These are phyloP conservation scores for Parastagonospora nodorum DNA, from an alignment of 2,329 filamentous ascomycete genomes.

Conservation along the genomic window DNA sequence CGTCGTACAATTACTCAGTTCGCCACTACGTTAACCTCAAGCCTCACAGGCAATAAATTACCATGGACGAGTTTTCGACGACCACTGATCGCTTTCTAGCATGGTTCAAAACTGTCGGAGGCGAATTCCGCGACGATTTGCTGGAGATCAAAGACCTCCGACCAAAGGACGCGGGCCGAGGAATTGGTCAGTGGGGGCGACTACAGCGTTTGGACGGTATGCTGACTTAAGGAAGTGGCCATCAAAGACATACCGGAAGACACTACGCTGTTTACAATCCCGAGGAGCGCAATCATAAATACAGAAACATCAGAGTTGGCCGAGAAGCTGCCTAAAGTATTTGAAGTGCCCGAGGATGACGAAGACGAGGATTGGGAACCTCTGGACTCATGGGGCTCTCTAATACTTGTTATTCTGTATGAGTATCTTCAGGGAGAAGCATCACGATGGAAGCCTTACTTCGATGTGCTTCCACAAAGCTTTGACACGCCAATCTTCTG, in stretches of 20 bases:
- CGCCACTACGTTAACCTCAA: not conserved
- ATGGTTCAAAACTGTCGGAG: slow-evolving; percentile 28
- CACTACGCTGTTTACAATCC: slow-evolving; percentile 25
- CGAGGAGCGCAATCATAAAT: slow-evolving; percentile 26
- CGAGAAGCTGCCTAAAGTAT: slow-evolving; percentile 18
- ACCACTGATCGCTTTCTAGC: slow-evolving; percentile 19
- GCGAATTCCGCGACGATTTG: slow-evolving; percentile 26
- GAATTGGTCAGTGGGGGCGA: slow-evolving; percentile 19
- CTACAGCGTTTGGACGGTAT: not conserved
- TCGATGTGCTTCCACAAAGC: slow-evolving; percentile 21
- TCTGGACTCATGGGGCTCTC: slow-evolving; percentile 25
- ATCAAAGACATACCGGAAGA: slow-evolving; percentile 20
- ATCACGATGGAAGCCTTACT: slow-evolving; percentile 29
- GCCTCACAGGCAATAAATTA: not conserved
- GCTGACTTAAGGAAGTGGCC: slow-evolving; percentile 14
- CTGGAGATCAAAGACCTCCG: slow-evolving; percentile 26
- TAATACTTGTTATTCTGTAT: slow-evolving; percentile 28
- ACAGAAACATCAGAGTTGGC: slow-evolving; percentile 23
- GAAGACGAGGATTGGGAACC: slow-evolving; percentile 20
- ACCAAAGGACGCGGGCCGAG: slow-evolving; percentile 23
- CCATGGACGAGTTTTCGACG: slow-evolving; percentile 22
- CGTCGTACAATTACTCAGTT: too few relatives aligned
- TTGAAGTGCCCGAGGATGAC: slow-evolving; percentile 16
- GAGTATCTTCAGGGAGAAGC: slow-evolving; percentile 23
- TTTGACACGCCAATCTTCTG: slow-evolving; percentile 34